A percentile compares a stretch with the other conserved stretches of the same genome.
Conservation (phyloP, 2,329 filamentous ascomycete species). For the Trichoderma atroviride region DNA sequence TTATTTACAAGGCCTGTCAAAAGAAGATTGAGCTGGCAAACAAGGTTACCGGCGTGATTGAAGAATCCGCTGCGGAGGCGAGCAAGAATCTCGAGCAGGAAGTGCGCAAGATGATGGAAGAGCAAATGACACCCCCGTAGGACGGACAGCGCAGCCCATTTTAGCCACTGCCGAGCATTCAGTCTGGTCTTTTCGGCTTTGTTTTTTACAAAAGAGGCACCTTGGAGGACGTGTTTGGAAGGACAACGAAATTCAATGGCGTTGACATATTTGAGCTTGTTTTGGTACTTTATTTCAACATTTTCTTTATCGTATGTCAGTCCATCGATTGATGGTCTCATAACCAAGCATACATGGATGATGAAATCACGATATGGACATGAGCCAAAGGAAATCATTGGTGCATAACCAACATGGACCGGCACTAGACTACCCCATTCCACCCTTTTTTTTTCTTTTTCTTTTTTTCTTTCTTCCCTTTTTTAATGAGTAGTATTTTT, state of each 20-base stretch:
- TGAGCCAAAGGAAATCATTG: background rate
- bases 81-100: slow-evolving; percentile 47
- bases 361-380: background rate
- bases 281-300: background rate
- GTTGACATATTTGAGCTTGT: background rate
- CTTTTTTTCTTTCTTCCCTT: background rate
- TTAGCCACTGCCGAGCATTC: background rate
- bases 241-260: background rate
- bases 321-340: background rate
- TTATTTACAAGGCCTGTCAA: slow-evolving; percentile 87
- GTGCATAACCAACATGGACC: background rate
- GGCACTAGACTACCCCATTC: background rate
- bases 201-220: background rate
- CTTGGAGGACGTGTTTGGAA: background rate
- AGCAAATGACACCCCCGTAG: slow-evolving; percentile 46
- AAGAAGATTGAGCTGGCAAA: slow-evolving; percentile 89
- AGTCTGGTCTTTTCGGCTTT: slow-evolving; percentile 25
- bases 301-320: background rate
- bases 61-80: slow-evolving; percentile 36
- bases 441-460: background rate
- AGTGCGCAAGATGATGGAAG: slow-evolving; percentile 49
- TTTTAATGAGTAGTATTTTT: background rate
- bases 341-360: background rate
- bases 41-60: slow-evolving; percentile 52
- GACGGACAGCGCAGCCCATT: slow-evolving; percentile 22